Base-by-base conservation (phyloP, 1,284 basidiomycete genomes). In the Puccinia hordei region DNA sequence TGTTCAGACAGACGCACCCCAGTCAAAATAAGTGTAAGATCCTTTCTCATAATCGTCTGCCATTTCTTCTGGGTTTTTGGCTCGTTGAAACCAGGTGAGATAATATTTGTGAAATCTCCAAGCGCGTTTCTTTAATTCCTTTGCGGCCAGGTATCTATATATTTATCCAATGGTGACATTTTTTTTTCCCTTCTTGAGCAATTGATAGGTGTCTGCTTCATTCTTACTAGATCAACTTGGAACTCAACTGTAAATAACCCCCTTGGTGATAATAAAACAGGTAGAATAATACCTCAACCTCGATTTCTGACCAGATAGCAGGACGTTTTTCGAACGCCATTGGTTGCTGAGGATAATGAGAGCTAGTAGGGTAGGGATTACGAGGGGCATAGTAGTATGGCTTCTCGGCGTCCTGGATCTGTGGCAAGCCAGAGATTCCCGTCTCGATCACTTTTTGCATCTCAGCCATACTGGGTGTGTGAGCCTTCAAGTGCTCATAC, bases 31-130 rank as follows among this genome's bases (percentile, higher is more conserved):
- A 53, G 85, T 83, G 38, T 87, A 87, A 0, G 96, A 95, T 22
- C 97, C 97, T 87, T 99, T 95, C 87, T 99, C 97, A 86, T 98
- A 99, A 86, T 99, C 97, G 84, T 98, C 96, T 68, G 97, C 99
- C 86, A 99, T 98, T 4, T 94, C 94, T 85, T 97, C 94, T n/a
- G 97, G 97, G 86, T 99, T 95, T 30, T 94, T 95, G 85, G 98
- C 94, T 75, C 97, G 90, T 87, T 99, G 97, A 90, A 99, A 99
- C 97, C 97, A 99, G 53, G 97, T 99, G 82, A 99, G 87, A 86
- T 98, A 99, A 87, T 99, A 98, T 83, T 98, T 94, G 86, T 99
- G 97, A 89, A 99, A 99, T 78, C 97, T 91, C 97, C 97, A 99
- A 80, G 93, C 95, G 86, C 98, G 96, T 81, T 93, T 90, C 87